These are phyloP conservation scores for Clarireedia monteithiana DNA, from an alignment of 2,329 filamentous ascomycete genomes.

Conservation along the genomic window DNA sequence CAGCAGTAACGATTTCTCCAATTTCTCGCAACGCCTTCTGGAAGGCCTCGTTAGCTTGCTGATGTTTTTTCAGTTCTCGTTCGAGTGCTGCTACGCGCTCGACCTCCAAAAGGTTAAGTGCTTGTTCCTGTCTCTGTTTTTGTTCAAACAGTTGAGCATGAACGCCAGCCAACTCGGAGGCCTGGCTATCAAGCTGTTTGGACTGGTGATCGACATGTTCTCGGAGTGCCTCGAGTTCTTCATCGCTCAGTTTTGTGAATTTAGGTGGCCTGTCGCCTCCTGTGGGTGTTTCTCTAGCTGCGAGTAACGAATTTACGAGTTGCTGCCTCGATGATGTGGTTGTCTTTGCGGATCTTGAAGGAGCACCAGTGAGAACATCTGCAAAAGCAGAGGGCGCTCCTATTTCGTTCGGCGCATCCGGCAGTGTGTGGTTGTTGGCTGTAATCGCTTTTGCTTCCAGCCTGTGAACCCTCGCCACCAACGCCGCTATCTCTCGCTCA, in stretches of 20 bases:
- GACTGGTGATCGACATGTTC: conserved; percentile 93
- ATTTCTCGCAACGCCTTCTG: conserved; percentile 96
- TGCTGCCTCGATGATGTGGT: conserved; percentile 33
- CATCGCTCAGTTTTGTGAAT: conserved; percentile 53
- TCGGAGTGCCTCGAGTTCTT: conserved; percentile 76
- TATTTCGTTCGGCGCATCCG: conserved; percentile 75
- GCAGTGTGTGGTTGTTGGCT: conserved; percentile 51
- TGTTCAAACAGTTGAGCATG: conserved; percentile 81
- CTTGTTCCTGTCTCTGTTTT: conserved; percentile 74
- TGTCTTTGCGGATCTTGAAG: conserved; percentile 28
- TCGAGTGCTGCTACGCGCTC: conserved; percentile 85
- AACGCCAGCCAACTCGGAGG: conserved; percentile 76
- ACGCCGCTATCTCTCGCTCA: conserved; percentile 73
- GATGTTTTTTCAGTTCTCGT: conserved; percentile 90
- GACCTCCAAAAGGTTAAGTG: conserved; percentile 74
- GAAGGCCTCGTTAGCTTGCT: conserved; percentile 97
- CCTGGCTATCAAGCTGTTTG: conserved; percentile 84
- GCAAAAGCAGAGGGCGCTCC: conserved; percentile 58
- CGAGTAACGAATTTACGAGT: conserved; percentile 29
- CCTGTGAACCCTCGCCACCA: conserved; percentile 69
- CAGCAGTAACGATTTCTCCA: conserved; percentile 92
- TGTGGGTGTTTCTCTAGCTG: conserved; percentile 21
- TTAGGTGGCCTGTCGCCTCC: conserved; percentile 25
- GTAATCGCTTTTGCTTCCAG: conserved; percentile 71
- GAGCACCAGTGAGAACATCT: conserved; percentile 37